Percentiles rank a stretch among this genome's conserved stretches.
These are phyloP conservation scores for Xylariaceae sp. DNA, from an alignment of 2,329 filamentous ascomycete species.

Conservation along the genomic window DNA sequence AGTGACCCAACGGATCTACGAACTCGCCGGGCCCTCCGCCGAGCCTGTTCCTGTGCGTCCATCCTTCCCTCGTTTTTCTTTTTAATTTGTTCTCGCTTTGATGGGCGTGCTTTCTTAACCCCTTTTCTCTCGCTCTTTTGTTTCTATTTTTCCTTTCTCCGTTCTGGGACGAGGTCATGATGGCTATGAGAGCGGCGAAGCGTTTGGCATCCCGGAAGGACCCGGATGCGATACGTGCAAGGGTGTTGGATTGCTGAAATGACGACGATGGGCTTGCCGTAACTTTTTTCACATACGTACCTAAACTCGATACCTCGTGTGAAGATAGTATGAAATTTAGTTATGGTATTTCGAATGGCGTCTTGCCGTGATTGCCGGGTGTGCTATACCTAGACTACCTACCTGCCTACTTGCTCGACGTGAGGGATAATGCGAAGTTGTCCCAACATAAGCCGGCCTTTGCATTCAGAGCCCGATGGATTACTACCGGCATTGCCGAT, in stretches of 20 bases:
- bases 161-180: background rate
- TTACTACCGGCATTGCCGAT: background rate
- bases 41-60: background rate
- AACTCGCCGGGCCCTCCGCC: background rate
- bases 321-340: conserved; percentile 3
- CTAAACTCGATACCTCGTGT: background rate
- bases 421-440: background rate
- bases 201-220: background rate
- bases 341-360: background rate
- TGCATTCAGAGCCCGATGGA: too few species aligned
- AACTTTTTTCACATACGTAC: background rate
- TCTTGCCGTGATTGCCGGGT: too few species aligned
- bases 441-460: too few species aligned
- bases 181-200: background rate
- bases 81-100: background rate
- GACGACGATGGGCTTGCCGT: background rate
- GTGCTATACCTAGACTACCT: background rate
- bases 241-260: background rate
- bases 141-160: background rate
- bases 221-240: too few species aligned
- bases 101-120: too few species aligned
- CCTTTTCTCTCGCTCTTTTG: too few species aligned
- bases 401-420: background rate
- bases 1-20: background rate
- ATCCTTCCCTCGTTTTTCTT: background rate